Evolutionary conservation across 2,329 filamentous ascomycete genomes (phyloP).

Genomic region (Aspergillus fischeri): DNA sequence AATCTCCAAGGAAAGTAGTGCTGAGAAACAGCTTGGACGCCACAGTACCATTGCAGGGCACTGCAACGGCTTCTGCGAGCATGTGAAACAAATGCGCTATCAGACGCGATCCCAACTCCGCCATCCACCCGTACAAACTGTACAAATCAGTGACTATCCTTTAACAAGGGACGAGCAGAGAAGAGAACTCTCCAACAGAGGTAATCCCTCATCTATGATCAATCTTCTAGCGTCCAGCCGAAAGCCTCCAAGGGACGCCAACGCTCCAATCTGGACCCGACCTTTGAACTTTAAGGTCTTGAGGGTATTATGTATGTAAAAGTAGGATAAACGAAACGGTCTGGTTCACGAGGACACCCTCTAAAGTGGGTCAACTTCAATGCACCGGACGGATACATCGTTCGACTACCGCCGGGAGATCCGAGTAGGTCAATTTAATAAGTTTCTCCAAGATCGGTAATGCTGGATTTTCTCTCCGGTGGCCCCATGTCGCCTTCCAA

Average conservation of each 20-base stretch:
- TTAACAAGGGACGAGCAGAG: background rate
- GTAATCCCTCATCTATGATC: conserved; percentile 13
- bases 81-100: conserved; percentile 10
- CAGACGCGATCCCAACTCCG: conserved; percentile 12
- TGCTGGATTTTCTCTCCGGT: conserved; percentile 45
- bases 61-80: conserved; percentile 6
- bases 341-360: conserved; percentile 7
- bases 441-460: conserved; percentile 55
- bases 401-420: conserved; percentile 5
- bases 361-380: conserved; percentile 12
- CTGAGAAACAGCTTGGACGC: conserved; percentile 39
- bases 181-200: background rate
- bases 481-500: conserved; percentile 45
- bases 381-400: conserved; percentile 16
- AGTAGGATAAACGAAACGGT: conserved; percentile 8
- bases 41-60: conserved; percentile 15
- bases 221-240: conserved; percentile 10
- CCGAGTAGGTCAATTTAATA: conserved; percentile 38
- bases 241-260: background rate
- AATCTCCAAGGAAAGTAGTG: conserved; percentile 17
- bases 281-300: conserved; percentile 1
- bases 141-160: conserved; percentile 3
- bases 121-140: conserved; percentile 4
- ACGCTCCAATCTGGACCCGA: conserved; percentile 9
- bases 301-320: conserved; percentile 6